A percentile compares a stretch with the other conserved stretches of the same genome.
phyloP scores from a whole-genome alignment of 2,329 filamentous ascomycete genomes.

The Drechslera avenae region DNA sequence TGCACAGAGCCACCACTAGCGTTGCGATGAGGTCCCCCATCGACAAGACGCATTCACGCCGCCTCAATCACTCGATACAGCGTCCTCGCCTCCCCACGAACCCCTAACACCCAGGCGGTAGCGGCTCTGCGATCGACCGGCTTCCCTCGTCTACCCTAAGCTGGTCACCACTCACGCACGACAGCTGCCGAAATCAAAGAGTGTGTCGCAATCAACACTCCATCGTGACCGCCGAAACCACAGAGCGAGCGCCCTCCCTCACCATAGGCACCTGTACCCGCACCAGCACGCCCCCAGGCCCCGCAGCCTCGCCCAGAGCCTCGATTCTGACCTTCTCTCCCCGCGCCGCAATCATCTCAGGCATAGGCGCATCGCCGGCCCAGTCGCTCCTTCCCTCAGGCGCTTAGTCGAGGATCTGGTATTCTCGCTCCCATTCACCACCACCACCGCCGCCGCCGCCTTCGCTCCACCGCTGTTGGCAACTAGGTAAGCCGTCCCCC shows the following conservation, averaged over 20 bases:
- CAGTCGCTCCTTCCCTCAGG: constrained; percentile 48
- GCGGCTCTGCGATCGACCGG: constrained; percentile 33
- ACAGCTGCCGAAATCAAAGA: neutral
- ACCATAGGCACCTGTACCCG: constrained; percentile 3
- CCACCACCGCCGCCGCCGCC: constrained; percentile 22
- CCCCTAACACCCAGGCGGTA: constrained; percentile 26
- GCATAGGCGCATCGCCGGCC: constrained; percentile 42
- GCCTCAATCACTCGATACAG: constrained; percentile 17
- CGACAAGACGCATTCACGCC: constrained; percentile 32
- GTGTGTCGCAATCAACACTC: constrained; percentile 19
- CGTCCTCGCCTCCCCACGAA: constrained; percentile 19
- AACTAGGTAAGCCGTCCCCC: constrained; percentile 41
- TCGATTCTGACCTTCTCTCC: constrained; percentile 22
- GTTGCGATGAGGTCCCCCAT: constrained; percentile 24
- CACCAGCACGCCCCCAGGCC: constrained; percentile 7
- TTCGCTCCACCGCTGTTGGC: constrained; percentile 29
- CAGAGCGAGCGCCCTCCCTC: constrained; percentile 8
- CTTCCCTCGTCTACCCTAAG: constrained; percentile 28
- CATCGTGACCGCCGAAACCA: constrained; percentile 6
- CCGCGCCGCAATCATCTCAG: constrained; percentile 30
- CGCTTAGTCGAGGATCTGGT: constrained; percentile 52
- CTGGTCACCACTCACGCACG: constrained; percentile 22
- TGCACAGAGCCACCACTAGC: constrained; percentile 14
- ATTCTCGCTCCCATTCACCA: constrained; percentile 48
- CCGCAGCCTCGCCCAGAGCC: constrained; percentile 10